phyloP scores from a whole-genome alignment of 306 rosid genomes.

The Vachellia collinsii region DNA sequence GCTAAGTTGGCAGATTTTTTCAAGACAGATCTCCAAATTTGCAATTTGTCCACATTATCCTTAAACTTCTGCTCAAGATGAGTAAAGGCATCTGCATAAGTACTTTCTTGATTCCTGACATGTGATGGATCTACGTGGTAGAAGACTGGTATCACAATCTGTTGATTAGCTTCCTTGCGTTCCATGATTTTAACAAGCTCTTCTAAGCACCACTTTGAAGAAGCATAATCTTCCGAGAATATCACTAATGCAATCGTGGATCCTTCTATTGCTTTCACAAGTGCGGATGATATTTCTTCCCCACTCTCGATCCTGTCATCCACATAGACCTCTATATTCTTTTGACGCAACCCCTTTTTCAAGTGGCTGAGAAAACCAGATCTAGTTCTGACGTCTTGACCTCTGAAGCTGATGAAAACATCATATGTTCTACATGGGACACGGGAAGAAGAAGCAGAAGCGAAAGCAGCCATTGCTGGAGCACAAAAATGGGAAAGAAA shows the following conservation, averaged over 20 bases:
- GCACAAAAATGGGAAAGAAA: too few relatives aligned
- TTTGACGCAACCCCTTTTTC: too few relatives aligned
- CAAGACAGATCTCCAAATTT: neutral
- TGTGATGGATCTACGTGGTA: neutral
- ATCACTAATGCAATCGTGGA: neutral
- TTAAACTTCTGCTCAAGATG: neutral
- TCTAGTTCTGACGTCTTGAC: too few relatives aligned
- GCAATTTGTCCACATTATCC: neutral
- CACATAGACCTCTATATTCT: too few relatives aligned
- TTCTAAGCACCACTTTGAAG: neutral
- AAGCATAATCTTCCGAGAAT: neutral
- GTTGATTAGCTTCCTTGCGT: neutral
- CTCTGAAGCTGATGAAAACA: too few relatives aligned
- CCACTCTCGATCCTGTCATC: too few relatives aligned
- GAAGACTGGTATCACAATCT: neutral
- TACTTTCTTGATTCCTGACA: neutral
- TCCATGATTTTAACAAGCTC: neutral
- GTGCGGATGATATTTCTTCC: neutral
- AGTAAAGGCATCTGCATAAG: neutral
- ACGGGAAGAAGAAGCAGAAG: too few relatives aligned
- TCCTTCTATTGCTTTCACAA: neutral
- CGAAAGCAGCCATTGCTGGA: too few relatives aligned
- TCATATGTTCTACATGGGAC: too few relatives aligned
- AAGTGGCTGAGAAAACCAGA: too few relatives aligned
- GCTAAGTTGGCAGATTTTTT: neutral